phyloP scores from a whole-genome alignment of 345 rosid genomes.

The Hibiscus mutabilis region DNA sequence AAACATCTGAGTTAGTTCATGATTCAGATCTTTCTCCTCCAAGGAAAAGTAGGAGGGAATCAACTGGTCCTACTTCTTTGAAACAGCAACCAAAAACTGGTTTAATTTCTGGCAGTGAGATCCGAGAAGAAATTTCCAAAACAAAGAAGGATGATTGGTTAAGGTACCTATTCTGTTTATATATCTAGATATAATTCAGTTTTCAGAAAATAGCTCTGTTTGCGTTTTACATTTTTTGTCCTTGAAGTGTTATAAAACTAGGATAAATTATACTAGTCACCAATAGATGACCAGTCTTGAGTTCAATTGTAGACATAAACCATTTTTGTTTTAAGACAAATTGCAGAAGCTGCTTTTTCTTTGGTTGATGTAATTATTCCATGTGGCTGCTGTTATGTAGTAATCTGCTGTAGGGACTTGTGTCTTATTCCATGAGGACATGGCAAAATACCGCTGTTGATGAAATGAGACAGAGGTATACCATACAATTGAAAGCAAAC shows the following conservation, averaged over 20 bases:
- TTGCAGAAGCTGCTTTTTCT: not conserved
- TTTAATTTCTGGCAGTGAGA: constrained; percentile 61
- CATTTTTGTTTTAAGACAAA: not conserved
- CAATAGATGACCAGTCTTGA: not conserved
- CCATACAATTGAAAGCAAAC: not conserved
- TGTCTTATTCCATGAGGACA: not conserved
- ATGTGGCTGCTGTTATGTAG: not conserved
- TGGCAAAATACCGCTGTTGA: not conserved
- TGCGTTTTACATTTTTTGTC: not conserved
- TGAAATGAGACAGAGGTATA: not conserved
- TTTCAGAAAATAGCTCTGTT: not conserved
- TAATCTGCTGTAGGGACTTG: not conserved
- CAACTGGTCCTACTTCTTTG: constrained; percentile 24
- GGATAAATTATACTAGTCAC: not conserved
- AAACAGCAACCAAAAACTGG: constrained; percentile 53
- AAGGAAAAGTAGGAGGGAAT: constrained; percentile 41
- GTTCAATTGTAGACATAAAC: not conserved
- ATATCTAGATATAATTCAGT: constrained; percentile 3
- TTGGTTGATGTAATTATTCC: not conserved
- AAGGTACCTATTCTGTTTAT: constrained; percentile 34
- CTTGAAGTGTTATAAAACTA: not conserved
- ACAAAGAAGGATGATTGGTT: constrained; percentile 47
- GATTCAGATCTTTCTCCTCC: constrained; percentile 50
- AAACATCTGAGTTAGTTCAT: not conserved
- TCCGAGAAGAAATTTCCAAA: constrained; percentile 47